Conservation (phyloP, 1,284 basidiomycete genomes). For the Puccinia triticina region DNA sequence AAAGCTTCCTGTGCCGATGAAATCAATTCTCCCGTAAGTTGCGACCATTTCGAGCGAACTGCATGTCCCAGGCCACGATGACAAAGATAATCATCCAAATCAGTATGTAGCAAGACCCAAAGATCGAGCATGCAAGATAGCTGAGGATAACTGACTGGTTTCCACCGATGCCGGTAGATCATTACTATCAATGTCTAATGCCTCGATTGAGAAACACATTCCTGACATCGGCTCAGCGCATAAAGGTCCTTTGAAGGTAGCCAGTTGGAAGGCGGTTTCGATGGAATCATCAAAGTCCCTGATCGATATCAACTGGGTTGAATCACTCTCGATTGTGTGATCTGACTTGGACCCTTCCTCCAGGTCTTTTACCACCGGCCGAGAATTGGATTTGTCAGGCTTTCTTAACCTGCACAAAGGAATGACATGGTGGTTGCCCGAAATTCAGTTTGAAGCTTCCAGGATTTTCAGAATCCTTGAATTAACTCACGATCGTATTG, state of each 20-base stretch:
- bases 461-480: too few relatives aligned
- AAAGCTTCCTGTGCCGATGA: constrained; percentile 87
- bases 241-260: constrained; percentile 87
- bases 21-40: constrained; percentile 84
- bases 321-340: neutral
- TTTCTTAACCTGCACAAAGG: constrained; percentile 12
- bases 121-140: too few relatives aligned
- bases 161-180: constrained; percentile 66
- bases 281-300: constrained; percentile 77
- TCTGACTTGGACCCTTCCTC: neutral
- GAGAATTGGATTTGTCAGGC: neutral
- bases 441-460: too few relatives aligned
- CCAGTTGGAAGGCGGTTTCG: constrained; percentile 93
- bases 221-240: constrained; percentile 95
- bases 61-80: constrained; percentile 9
- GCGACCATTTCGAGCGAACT: constrained; percentile 71
- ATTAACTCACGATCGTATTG: constrained; percentile 59
- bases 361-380: neutral
- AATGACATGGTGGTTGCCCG: too few relatives aligned
- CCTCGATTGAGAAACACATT: constrained; percentile 86
- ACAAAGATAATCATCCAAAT: neutral
- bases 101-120: neutral
- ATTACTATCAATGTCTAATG: constrained; percentile 65
- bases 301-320: constrained; percentile 52
- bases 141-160: constrained; percentile 61